Evolutionary conservation across 2,329 filamentous ascomycete species (phyloP), one percentile per base, ranked within the genome.

Genomic region (Juglanconis juglandina): DNA sequence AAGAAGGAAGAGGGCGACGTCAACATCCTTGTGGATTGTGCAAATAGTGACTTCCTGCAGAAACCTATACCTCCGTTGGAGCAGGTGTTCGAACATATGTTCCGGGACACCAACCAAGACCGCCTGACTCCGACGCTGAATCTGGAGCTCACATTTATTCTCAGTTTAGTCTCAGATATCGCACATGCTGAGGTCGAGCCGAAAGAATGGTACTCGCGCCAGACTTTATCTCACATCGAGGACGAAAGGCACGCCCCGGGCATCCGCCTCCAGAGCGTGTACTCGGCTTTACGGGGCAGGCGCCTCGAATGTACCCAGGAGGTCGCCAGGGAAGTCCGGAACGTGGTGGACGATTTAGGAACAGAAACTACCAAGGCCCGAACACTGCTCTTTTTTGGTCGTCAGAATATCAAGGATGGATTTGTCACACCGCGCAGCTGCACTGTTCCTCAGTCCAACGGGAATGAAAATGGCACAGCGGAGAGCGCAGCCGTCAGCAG

Each of bases 291-390:
- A 65, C 70, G 70, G 5, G 77, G 75, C 1, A 83, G 80, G 56
- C 70, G 77, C 4, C 79, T 93, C 41, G 78, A 90, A 2, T 91
- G 87, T 71, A 91, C 89, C 0, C 70, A 76, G 32, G 84, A 88
- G 65, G 89, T 89, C 0, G 85, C 83, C 0, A 78, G 77, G 34
- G 82, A 89, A 17, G 89, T 92, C 78, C 79, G 79, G 30, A 81
- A 87, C 58, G 87, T 91, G 58, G 84, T 88, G 9, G 74, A 80
- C 37, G 84, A 81, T 4, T 87, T 90, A 64, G 87, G 84, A 0
- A 88, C 86, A 1, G 75, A 78, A 2, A 79, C 81, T 10, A 83
- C 91, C 71, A 86, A 82, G 64, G 72, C 72, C 17, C 79, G 90
- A 24, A 85, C 86, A 4, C 72, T 77, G 1, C 71, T 90, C 0